Evolutionary conservation across 2,329 filamentous ascomycete species (phyloP).

Genomic region (Plectosphaerella plurivora): DNA sequence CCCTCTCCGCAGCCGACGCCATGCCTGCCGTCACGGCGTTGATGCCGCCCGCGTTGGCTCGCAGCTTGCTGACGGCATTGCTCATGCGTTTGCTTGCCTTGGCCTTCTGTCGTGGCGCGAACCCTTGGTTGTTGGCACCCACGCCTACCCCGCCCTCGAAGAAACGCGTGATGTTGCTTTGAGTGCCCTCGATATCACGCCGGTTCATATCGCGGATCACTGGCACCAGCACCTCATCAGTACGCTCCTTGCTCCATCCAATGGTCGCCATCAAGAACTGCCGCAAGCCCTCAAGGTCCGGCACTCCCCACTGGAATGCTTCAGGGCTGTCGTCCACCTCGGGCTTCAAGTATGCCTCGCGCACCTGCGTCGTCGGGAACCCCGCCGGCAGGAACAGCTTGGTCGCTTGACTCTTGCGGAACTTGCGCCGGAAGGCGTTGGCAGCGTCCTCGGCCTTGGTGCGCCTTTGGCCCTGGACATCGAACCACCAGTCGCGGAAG

Average conservation of each 20-base stretch:
- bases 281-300: slow-evolving; percentile 81
- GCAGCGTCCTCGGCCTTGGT: slow-evolving; percentile 56
- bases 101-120: slow-evolving; percentile 63
- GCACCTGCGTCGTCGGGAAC: slow-evolving; percentile 77
- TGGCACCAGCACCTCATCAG: slow-evolving; percentile 91
- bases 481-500: slow-evolving; percentile 85
- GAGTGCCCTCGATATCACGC: slow-evolving; percentile 82
- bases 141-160: slow-evolving; percentile 73
- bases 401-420: slow-evolving; percentile 70
- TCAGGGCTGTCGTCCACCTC: slow-evolving; percentile 79
- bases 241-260: slow-evolving; percentile 87
- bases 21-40: not conserved
- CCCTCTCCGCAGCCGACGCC: not conserved
- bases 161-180: slow-evolving; percentile 92
- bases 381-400: slow-evolving; percentile 80
- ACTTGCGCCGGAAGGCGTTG: slow-evolving; percentile 75
- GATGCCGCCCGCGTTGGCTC: slow-evolving; percentile 40
- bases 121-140: slow-evolving; percentile 60
- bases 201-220: slow-evolving; percentile 95
- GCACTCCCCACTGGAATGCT: slow-evolving; percentile 90
- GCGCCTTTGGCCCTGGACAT: slow-evolving; percentile 65
- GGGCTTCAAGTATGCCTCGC: slow-evolving; percentile 77
- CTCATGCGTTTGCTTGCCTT: slow-evolving; percentile 73
- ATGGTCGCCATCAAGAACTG: slow-evolving; percentile 86
- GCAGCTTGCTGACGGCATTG: slow-evolving; percentile 65